phyloP scores from a whole-genome alignment of 371 early-diverging fungal species.

The Mucor velutinosus region DNA sequence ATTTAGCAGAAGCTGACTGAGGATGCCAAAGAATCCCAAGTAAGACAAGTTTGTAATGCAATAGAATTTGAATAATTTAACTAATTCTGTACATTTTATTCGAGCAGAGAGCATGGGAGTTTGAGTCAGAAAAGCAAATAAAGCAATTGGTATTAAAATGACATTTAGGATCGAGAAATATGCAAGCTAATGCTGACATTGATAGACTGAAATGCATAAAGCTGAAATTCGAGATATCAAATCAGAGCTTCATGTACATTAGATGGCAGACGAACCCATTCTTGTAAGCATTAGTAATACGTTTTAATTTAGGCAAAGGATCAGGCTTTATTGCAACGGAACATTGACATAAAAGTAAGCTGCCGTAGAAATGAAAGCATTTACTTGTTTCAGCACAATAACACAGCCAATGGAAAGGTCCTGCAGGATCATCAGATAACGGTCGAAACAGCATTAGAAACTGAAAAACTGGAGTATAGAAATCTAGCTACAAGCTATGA shows the following conservation, averaged over 20 bases:
- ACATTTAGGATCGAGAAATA: neutral
- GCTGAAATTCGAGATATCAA: neutral
- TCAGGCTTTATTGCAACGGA: neutral
- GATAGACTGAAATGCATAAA: neutral
- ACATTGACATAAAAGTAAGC: neutral
- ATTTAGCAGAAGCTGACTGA: neutral
- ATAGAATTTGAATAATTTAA: neutral
- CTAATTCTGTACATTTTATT: neutral
- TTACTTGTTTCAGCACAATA: neutral
- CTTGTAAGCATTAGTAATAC: neutral
- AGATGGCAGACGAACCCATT: too few relatives aligned
- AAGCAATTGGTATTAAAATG: neutral
- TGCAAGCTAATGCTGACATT: neutral
- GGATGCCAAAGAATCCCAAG: neutral
- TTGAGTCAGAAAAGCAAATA: neutral
- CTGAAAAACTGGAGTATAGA: neutral
- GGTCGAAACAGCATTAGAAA: neutral
- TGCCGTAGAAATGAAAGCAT: neutral
- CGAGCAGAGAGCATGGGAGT: neutral
- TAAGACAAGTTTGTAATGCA: neutral
- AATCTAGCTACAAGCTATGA: neutral
- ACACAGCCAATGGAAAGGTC: neutral
- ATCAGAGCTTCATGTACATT: neutral
- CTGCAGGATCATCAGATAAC: neutral
- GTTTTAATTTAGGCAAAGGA: neutral